Evolutionary conservation across 179 eudicot species (phyloP).

Genomic region (Pouteria campechiana): DNA sequence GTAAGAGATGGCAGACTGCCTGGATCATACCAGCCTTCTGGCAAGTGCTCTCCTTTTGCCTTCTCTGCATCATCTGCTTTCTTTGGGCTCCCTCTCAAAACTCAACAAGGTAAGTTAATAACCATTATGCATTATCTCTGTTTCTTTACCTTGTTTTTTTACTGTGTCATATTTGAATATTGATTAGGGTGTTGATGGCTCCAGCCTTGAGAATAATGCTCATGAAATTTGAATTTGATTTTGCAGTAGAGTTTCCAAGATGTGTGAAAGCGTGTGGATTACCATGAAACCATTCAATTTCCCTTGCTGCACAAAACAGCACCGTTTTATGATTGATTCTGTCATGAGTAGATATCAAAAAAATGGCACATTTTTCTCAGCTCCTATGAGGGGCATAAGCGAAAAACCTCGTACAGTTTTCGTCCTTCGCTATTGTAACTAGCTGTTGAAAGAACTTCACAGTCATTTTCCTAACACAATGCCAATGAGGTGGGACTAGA

Average conservation of each 20-base stretch:
- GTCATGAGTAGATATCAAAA: too few relatives aligned
- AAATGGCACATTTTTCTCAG: too few relatives aligned
- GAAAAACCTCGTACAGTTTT: too few relatives aligned
- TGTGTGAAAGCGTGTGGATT: background rate
- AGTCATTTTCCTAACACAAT: too few relatives aligned
- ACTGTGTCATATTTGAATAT: background rate
- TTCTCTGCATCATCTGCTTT: slow-evolving; percentile 82
- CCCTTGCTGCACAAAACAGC: too few relatives aligned
- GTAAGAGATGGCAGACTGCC: slow-evolving; percentile 93
- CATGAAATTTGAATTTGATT: background rate
- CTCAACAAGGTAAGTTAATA: slow-evolving; percentile 58
- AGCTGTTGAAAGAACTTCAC: too few relatives aligned
- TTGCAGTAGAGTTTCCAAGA: background rate
- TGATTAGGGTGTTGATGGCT: background rate
- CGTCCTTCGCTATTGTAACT: too few relatives aligned
- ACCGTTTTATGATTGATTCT: too few relatives aligned
- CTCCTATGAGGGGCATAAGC: too few relatives aligned
- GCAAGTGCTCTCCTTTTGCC: slow-evolving; percentile 71
- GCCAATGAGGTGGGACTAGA: too few relatives aligned
- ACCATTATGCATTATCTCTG: background rate
- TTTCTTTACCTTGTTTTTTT: background rate
- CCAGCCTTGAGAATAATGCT: background rate
- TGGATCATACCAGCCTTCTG: slow-evolving; percentile 97
- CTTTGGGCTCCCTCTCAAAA: slow-evolving; percentile 98
- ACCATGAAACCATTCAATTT: too few relatives aligned